Evolutionary conservation across 176 grass and related monocot genomes (phyloP).

Genomic region (Musa itinerans): DNA sequence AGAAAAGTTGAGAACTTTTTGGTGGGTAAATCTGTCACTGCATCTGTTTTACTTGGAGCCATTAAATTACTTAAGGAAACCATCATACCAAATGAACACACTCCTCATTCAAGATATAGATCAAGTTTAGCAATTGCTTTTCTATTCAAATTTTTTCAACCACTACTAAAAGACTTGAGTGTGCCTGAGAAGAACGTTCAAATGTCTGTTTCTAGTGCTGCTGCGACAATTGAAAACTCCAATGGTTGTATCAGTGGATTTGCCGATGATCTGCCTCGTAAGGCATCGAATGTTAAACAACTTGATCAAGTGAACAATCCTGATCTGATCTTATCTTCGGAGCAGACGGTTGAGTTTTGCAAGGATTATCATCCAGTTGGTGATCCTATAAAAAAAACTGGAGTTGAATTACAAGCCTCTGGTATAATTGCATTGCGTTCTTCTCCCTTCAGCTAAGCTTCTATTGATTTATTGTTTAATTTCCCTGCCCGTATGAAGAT

Average conservation of each 20-base stretch:
- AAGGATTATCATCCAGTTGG: conserved; percentile 67
- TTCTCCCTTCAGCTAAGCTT: too few species aligned
- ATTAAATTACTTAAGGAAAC: conserved; percentile 38
- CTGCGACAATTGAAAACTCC: neutral
- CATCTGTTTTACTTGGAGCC: conserved; percentile 45
- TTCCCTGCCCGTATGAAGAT: too few species aligned
- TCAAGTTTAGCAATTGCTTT: conserved; percentile 56
- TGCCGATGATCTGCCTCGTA: neutral
- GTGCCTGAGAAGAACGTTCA: conserved; percentile 6
- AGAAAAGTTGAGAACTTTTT: conserved; percentile 63
- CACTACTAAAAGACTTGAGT: conserved; percentile 29
- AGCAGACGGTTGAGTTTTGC: conserved; percentile 43
- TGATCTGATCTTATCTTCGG: conserved; percentile 40
- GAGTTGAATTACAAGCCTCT: conserved; percentile 78
- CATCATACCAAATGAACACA: conserved; percentile 47
- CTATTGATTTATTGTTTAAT: too few species aligned
- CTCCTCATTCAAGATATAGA: conserved; percentile 56
- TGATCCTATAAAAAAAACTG: conserved; percentile 52
- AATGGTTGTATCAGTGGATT: conserved; percentile 20
- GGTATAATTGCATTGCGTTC: conserved; percentile 34
- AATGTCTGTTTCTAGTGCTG: neutral
- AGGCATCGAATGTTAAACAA: neutral
- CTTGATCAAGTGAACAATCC: neutral
- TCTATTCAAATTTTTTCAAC: conserved; percentile 66
- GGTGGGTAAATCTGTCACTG: conserved; percentile 46